Evolutionary conservation across 306 rosid species (phyloP), one percentile per base, ranked within the genome.

Genomic region (Cucurbita moschata): DNA sequence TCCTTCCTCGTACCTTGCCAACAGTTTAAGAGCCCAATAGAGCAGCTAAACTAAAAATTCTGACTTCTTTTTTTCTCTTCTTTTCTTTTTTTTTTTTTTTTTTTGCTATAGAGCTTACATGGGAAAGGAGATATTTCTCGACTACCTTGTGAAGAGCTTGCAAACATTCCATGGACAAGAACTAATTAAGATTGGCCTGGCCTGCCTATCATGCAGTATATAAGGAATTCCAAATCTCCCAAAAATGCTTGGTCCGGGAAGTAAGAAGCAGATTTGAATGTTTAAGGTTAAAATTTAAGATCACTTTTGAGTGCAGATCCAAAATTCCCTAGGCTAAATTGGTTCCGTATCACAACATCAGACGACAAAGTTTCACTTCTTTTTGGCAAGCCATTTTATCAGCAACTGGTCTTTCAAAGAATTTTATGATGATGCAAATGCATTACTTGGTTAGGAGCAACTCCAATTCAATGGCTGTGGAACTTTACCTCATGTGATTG

Each of bases 171-270:
- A 21, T 35, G 42, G 9, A 60, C 65, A 59, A 59, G 10, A 60
- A 30, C 43, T 30, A 59, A 2, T 30, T 30, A 35, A 59, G 42
- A 60, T 43, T 67, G 86, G 60, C 64, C 74, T 75, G 16, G 93
- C 52, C 52, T 47, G 83, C 57, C 86, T 73, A 63, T 90, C 95
- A 72, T 81, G 85, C 77, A 90, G 78, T 26, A 88, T 85, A 75
- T 66, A 82, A 13, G 96, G 97, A 78, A 90, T 80, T 56, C 90
- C 97, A 90, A 71, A 77, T 93, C 97, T 76, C 96, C 96, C 70
- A 90, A 78, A 77, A 88, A 72, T 42, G 85, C 89, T 87, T 77
- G 85, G 86, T 83, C 93, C 85, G 85, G 57, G 84, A 84, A 62
- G 77, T 67, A 60, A 87, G 85, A 80, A 93, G 89, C 70, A 82